Conservation (phyloP, 202 grass and related monocot genomes). For the Panicum virgatum region DNA sequence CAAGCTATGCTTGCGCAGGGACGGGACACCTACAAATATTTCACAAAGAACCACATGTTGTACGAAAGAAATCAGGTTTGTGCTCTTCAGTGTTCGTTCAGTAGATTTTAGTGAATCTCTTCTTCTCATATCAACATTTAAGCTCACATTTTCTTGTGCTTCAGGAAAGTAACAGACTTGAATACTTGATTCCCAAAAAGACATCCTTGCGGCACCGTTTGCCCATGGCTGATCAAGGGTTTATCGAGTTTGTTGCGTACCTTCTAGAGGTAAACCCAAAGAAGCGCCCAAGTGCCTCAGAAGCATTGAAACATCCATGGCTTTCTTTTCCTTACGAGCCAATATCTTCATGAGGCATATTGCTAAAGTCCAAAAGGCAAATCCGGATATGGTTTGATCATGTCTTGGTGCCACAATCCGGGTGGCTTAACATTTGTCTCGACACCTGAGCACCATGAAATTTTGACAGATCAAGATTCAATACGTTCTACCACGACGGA, state of each 20-base stretch:
- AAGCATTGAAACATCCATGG: slow-evolving; percentile 95
- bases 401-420: not conserved
- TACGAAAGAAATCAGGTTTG: slow-evolving; percentile 99
- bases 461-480: slow-evolving; percentile 50
- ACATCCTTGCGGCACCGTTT: slow-evolving; percentile 82
- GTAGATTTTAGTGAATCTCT: not conserved
- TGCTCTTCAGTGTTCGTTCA: not conserved
- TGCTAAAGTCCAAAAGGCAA: slow-evolving; percentile 15
- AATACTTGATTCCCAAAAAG: slow-evolving; percentile 97
- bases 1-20: slow-evolving; percentile 98
- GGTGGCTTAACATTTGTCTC: slow-evolving; percentile 38
- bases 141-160: slow-evolving; percentile 25
- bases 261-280: slow-evolving; percentile 96
- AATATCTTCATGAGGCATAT: slow-evolving; percentile 82
- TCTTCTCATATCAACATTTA: slow-evolving; percentile 6
- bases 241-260: slow-evolving; percentile 84
- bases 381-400: slow-evolving; percentile 10
- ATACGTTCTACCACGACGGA: slow-evolving; percentile 15
- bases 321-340: slow-evolving; percentile 98
- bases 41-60: slow-evolving; percentile 98
- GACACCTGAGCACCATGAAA: slow-evolving; percentile 40
- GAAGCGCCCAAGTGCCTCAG: slow-evolving; percentile 84
- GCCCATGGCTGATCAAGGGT: slow-evolving; percentile 96
- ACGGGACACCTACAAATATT: slow-evolving; percentile 95
- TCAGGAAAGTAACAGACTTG: slow-evolving; percentile 92